Base-by-base conservation (phyloP, 805 yeast species). In the Suhomyces emberorum region DNA sequence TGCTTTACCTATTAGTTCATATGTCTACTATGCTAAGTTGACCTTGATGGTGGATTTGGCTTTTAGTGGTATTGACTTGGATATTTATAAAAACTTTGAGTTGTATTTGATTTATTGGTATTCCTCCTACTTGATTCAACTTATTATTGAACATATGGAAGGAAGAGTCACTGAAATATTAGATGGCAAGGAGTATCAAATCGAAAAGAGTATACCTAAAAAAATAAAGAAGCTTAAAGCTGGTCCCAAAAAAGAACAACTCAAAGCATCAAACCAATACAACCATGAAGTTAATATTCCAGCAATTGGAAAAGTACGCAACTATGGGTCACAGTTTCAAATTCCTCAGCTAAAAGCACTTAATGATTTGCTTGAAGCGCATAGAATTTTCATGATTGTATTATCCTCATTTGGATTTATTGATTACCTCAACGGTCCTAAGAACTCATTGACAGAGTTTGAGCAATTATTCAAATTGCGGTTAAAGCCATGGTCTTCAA, bases 401-500 rank as follows among this genome's bases (percentile, higher is more conserved):
- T 37, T 57, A 14, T 46, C 55, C 9, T 38, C 48, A 10, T 40
- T 55, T 8, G 43, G 43, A 4, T 27, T 55, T 12, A 35, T 54
- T 15, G 50, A 50, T 29, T 52, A 48, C 55, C 17, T 54, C 46
- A 35, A 44, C 37, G 46, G 70, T 51, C 39, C 63, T 43, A 39
- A 45, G 45, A 42, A 53, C 12, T 41, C 43, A 28, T 35, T 49
- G 9, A 48, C 59, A 4, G 37, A 46, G 9, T 41, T 48, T 23
- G 61, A 63, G 34, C 39, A 41, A 27, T 41, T 62, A 15, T 64
- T 46, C 35, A 44, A 54, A 8, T 61, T 88, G 30, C 74, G 95
- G 46, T 72, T 87, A 74, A 88, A 87, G 55, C 79, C 93, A 3
- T 86, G 83, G 63, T 75, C 82, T 15, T 74, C 88, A 0, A 82